Base-by-base conservation (phyloP, 1,139 yeast genomes). In the Neolecta irregularis region DNA sequence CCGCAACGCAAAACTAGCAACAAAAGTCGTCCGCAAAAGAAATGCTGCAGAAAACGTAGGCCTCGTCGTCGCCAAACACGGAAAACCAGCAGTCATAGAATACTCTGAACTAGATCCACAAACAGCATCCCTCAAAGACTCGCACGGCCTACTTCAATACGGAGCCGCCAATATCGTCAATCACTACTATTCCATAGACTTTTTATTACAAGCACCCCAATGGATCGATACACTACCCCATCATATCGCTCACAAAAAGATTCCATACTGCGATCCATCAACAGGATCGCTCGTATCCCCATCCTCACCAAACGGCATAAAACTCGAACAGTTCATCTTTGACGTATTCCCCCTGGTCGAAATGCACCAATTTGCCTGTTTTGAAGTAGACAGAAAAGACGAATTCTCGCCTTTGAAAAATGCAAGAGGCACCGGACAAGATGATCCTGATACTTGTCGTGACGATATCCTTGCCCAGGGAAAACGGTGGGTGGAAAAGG, bases 121-220 rank as follows among this genome's bases (percentile, higher is more conserved):
- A 45, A 64, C 85, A 43, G 60, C 60, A 28, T 66, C 69, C 8
- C 52, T 57, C 11, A 47, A 59, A 4, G 60, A 63, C 6, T 37
- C 36, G 9, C 24, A 34, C 20, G 33, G 45, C 8, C 64, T 75
- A 46, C 64, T 91, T 42, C 70, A 69, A 46, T 68, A 81, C 50
- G 68, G 98, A 47, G 95, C 96, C 5, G 99, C 95, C 17, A 91
- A 91, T 57, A 91, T 91, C 46, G 99, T 88, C 41, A 91, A 91
- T 54, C 98, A 91, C 57, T 91, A 85, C 59, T 91, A 88, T 58
- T 75, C 88, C 4, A 80, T 79, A 34, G 74, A 68, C 19, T 68
- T 83, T 49, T 62, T 91, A 49, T 56, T 61, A 22, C 49, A 58
- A 32, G 63, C 83, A 39, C 75, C 79, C 5, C 50, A 61, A 31